Conservation (phyloP, 108 stramenopile species). For the Parmales sp. region DNA sequence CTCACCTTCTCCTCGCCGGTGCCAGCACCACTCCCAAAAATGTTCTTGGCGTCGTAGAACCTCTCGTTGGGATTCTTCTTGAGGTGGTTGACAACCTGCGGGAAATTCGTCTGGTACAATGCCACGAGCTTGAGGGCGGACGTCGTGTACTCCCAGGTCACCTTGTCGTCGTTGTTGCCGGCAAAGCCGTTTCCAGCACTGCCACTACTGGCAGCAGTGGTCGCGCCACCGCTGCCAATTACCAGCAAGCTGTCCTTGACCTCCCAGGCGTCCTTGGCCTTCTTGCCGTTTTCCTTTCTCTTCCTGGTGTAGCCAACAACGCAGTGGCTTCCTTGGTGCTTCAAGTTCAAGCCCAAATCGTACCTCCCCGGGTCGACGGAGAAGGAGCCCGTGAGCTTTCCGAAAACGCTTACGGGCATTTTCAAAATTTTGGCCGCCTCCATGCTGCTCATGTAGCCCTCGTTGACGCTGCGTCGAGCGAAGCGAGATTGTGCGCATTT, state of each 20-base stretch:
- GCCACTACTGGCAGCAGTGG: conserved; percentile 4
- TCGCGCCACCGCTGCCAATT: conserved; percentile 51
- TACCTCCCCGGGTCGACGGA: conserved; percentile 67
- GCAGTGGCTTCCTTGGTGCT: conserved; percentile 59
- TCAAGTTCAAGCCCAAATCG: conserved; percentile 89
- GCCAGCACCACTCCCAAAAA: conserved; percentile 48
- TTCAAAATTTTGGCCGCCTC: conserved; percentile 75
- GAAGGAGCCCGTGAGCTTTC: conserved; percentile 68
- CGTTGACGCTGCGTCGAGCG: no score
- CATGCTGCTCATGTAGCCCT: conserved; percentile 61
- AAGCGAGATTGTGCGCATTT: no score
- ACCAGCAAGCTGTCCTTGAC: conserved; percentile 70
- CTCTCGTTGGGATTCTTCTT: conserved; percentile 61
- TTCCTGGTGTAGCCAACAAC: conserved; percentile 77
- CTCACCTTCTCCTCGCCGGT: conserved; percentile 61
- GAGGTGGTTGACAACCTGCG: conserved; percentile 70
- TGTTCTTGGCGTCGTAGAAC: conserved; percentile 64
- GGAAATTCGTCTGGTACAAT: conserved; percentile 77
- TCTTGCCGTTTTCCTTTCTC: conserved; percentile 32
- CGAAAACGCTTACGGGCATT: conserved; percentile 64
- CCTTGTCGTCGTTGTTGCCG: conserved; percentile 31
- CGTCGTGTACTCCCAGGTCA: conserved; percentile 86
- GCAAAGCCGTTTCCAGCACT: conserved; percentile 31
- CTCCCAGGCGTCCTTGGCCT: conserved; percentile 52
- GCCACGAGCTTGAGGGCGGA: conserved; percentile 79